Evolutionary conservation across 768 basidiomycete genomes (phyloP), one percentile per base, ranked within the genome.

Genomic region (Cyclocybe aegerita): DNA sequence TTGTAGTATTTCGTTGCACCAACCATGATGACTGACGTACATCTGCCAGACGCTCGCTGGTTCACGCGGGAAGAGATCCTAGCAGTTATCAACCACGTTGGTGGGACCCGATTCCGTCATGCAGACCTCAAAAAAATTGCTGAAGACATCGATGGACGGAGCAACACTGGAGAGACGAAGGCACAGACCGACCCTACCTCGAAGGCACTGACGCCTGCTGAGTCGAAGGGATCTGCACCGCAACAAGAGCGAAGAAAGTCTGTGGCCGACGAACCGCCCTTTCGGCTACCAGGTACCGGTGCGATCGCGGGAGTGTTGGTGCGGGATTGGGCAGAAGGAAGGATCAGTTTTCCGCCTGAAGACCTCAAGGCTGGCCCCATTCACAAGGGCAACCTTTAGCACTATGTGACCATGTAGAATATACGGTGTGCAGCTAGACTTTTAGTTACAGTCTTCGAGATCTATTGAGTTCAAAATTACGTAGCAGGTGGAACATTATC

Each of bases 291-390:
- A 1, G 86, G 90, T 6, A 61, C 64, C 2, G 86, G 81, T 16
- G 88, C 91, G 7, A 86, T 94, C 48, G 92, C 88, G 0, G 93
- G 93, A n/a, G 82, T 89, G 30, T 66, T 96, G 61, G 88, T 96
- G 58, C 72, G 80, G 43, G 81, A 92, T 47, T 95, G 93, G 93
- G 86, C 76, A 4, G 79, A 84, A 36, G 76, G 81, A 31, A 83
- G 74, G 63, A 74, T 81, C 36, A 59, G 64, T 29, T 77, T 77
- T 52, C 53, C 65, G 43, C 46, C 63, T 1, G 54, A 55, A n/a
- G 53, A 59, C 9, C 23, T 23, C 23, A 23, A 23, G 23, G 23
- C 23, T 23, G 23, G 36, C 36, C 11, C 30, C 4, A 49, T 59
- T 17, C 55, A 57, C 44, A 60, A 56, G 49, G 57, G 57, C 29